A percentile compares a stretch with the other conserved stretches of the same genome.
These are phyloP conservation scores for Osmanthus fragrans DNA, from an alignment of 257 asterid species.

Conservation along the genomic window DNA sequence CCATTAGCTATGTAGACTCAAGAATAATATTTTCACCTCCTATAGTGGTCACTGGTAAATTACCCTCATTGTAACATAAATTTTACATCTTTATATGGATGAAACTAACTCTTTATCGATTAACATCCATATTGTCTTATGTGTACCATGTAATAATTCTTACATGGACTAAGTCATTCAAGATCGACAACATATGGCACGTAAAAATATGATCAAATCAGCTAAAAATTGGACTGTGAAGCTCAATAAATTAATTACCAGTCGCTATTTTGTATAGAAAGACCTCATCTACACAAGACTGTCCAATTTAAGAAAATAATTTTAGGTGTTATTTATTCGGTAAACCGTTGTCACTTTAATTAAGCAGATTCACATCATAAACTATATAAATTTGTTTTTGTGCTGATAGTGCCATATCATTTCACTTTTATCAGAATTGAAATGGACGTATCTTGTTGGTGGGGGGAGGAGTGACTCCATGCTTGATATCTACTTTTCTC, in stretches of 20 bases:
- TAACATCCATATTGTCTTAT: not conserved
- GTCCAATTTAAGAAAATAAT: not conserved
- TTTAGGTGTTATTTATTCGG: not conserved
- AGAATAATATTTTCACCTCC: not conserved
- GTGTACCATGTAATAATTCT: not conserved
- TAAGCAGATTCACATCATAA: too few species aligned
- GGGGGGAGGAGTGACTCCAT: not conserved
- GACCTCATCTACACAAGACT: not conserved
- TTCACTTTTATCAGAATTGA: not conserved
- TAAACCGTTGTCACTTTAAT: not conserved
- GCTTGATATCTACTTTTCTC: not conserved
- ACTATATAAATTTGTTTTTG: not conserved
- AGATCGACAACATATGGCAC: not conserved
- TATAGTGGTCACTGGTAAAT: not conserved
- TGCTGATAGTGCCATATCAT: not conserved
- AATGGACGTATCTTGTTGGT: not conserved
- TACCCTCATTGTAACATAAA: not conserved
- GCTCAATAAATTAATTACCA: not conserved
- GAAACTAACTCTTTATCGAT: not conserved
- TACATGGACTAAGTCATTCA: not conserved
- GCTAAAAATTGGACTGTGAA: slow-evolving; percentile 1
- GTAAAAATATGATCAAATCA: not conserved
- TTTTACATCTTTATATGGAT: slow-evolving; percentile 16
- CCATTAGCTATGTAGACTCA: not conserved
- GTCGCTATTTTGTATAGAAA: not conserved